Conservation (phyloP, 352 stramenopile genomes). For the Pythium phragmitis region DNA sequence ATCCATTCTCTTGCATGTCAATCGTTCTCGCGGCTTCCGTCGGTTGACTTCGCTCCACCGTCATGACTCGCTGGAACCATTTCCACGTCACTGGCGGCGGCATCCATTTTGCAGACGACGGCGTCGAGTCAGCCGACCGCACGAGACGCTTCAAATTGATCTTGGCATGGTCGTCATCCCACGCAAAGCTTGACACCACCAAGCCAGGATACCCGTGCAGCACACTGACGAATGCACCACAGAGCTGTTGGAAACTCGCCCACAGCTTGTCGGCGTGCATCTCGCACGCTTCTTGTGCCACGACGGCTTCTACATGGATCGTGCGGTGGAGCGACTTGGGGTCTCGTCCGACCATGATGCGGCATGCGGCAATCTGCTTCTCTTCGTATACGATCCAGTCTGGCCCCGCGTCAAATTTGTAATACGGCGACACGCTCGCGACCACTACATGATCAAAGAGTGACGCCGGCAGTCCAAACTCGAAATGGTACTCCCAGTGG, state of each 20-base stretch:
- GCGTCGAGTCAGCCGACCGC: background rate
- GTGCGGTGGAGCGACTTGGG: background rate
- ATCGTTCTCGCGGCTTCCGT: too few species aligned
- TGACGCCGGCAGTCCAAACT: background rate
- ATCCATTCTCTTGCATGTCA: too few species aligned
- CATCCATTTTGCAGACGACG: background rate
- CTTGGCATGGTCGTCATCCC: background rate
- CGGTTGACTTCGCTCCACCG: too few species aligned
- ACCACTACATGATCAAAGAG: slow-evolving; percentile 19
- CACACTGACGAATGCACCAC: background rate
- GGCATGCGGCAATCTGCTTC: background rate
- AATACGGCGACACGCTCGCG: slow-evolving; percentile 11
- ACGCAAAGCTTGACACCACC: slow-evolving; percentile 7
- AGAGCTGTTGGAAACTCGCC: background rate
- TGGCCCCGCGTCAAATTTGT: background rate
- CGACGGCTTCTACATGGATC: slow-evolving; percentile 11
- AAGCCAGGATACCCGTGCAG: slow-evolving; percentile 4
- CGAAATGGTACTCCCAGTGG: slow-evolving; percentile 18
- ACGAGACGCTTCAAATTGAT: background rate
- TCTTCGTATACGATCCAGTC: slow-evolving; percentile 14
- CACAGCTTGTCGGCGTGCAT: background rate
- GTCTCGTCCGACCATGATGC: slow-evolving; percentile 9
- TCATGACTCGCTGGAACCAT: background rate
- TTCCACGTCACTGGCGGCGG: background rate
- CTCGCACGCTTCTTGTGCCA: background rate